Base-by-base conservation (phyloP, 306 rosid species). In the Gleditsia sinensis region DNA sequence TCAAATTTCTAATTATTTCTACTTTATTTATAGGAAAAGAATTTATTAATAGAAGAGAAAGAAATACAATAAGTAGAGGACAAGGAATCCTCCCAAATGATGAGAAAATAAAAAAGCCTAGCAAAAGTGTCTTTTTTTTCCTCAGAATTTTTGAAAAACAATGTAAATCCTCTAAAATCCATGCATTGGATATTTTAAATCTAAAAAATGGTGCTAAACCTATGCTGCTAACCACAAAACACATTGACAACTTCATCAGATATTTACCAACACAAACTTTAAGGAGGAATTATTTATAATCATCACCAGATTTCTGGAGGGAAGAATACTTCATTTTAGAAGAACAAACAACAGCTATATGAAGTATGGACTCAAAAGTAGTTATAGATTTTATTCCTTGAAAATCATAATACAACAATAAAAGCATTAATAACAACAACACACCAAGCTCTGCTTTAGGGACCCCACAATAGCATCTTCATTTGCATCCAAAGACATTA, bases 361-460 rank as follows among this genome's bases (percentile, higher is more conserved):
- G 54, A 75, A 75, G n/a, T 20, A 56, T 36, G 40, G 34, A 58
- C 28, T 43, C 16, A 71, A 58, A 79, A 71, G 24, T 40, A 17
- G 39, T 36, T 2, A 45, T n/a, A 34, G 13, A 78, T 51, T 71
- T 53, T 37, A 75, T 36, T 60, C 76, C 19, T 17, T 51, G 32
- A 43, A 72, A 68, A 45, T 39, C 49, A 32, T 61, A 50, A 62
- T 46, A 80, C 28, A 67, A 63, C 13, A 62, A 37, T 53, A 71
- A 76, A 42, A 43, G 66, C 46, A 73, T 61, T 45, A 71, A 30
- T 56, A 62, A 39, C 8, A 32, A 60, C 61, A 80, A 54, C 55
- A 71, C 88, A 94, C 99, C 97, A 94, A 77, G 90, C 99, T 88
- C 83, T 88, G 99, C 85, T 94, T 94, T 82, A 94, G 96, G 28